Evolutionary conservation across 2,329 filamentous ascomycete species (phyloP), one percentile per base, ranked within the genome.

Genomic region (Botrytis tulipae): DNA sequence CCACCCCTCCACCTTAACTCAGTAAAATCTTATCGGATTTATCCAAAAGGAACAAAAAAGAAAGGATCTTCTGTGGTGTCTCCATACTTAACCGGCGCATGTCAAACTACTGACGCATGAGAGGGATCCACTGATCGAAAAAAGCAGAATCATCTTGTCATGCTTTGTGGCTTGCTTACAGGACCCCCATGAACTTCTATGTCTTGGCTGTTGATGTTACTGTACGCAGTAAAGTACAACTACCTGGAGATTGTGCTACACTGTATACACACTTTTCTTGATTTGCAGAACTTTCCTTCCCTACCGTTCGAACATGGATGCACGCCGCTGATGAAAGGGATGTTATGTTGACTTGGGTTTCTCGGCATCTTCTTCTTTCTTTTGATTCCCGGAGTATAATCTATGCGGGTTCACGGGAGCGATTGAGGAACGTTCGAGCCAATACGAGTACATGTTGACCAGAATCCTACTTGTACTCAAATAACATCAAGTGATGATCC

Each of bases 61-160:
- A 57, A 48, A 57, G 44, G 59, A 48, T 57, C 51, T 67, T 66
- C 46, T 40, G 37, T 57, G 20, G 4, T 29, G 46, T 42, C 70
- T 67, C 70, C 60, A 72, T 72, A 66, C 70, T 67, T 67, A 54
- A 22, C 60, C 60, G 60, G 70, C 46, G 40, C 70, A 72, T 67
- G 40, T 72, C n/a, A 44, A 29, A 57, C 48, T 57, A 68, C 48
- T 57, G 14, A 63, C 25, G 70, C 70, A 72, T 57, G 66, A 35
- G 57, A n/a, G 25, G 48, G 48, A 67, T 71, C 60, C 60, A 71
- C 35, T 51, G 60, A 71, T 66, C 70, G 46, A 51, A 65, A 65
- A 51, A 63, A 44, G 25, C 37, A 63, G 25, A 63, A 63, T 40
- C 66, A 42, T 37, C 22, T 29, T 42, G 32, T 35, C 62, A 54